Evolutionary conservation across 1,284 basidiomycete species (phyloP), one percentile per base, ranked within the genome.

Genomic region (Xanthoconium separans): DNA sequence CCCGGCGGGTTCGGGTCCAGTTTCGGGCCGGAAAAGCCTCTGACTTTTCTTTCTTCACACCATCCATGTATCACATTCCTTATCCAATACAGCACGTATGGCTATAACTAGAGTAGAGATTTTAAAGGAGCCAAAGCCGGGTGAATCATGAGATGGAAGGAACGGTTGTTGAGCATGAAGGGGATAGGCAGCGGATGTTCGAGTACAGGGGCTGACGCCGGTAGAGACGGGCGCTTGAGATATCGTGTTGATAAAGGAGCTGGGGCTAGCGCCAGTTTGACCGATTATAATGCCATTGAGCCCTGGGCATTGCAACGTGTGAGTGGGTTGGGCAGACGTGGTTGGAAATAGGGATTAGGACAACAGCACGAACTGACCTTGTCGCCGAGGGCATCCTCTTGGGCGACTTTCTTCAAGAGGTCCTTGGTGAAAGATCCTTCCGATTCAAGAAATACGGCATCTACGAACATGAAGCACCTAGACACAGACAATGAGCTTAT

Each of bases 101-200:
- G 51, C 52, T 54, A 65, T 65, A 24, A 55, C 11, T 5, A 60
- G 61, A 0, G 64, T 63, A 42, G 64, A 60, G 2, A 62, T 65
- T 50, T 63, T 68, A 49, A 63, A 68, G 46, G 66, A 63, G 2
- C 66, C 63, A 18, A 65, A 65, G 4, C 65, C 65, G 31, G 65
- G 68, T 0, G 68, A 68, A 44, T 66, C 65, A 70, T 68, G 43
- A 66, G 65, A 20, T 64, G 63, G 45, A 70, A 66, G 39, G 54
- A 51, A 37, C 61, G 63, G 9, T 58, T 63, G 50, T 69, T 64
- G 50, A 69, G 53, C 2, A 55, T 57, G 57, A 66, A 54, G n/a
- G 11, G 60, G 34, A 45, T 65, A 65, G 8, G 65, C 54, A 16
- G 53, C 66, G 66, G 66, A 68, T 22, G 55, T 42, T 54, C 57